Evolutionary conservation across 345 rosid genomes (phyloP), one percentile per base, ranked within the genome.

Genomic region (Corymbia maculata): DNA sequence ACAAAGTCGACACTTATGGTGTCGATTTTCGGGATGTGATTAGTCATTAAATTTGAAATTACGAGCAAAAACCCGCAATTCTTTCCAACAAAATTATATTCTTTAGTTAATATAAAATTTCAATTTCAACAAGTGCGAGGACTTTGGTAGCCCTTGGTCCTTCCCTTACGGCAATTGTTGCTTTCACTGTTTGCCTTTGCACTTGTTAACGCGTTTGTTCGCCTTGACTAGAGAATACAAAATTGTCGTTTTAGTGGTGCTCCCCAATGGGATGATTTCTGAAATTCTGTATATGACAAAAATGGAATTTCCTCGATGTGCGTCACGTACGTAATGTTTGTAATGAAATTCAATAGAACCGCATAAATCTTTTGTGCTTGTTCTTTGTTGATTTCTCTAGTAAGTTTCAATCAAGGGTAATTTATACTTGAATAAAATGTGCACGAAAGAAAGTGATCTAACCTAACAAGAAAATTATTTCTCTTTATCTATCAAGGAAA

Each of bases 311-410:
- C 0, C 21, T 55, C 1, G 8, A 2, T 55, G 61, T 5, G 2
- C 5, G 0, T 55, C 28, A 55, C 21, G 21, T 4, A 22, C 61
- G 1, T 22, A 55, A 1, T 0, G 28, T 55, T 11, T 22, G 2
- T 55, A 55, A 0, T 11, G 28, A 22, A 21, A 55, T 22, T 55
- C 61, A 55, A 55, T 24, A 8, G 2, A 55, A 55, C 61, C 26
- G 21, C 61, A 2, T 22, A 55, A 55, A 22, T 2, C 28, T 21
- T 55, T 55, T 55, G 12, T 55, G 8, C 0, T 55, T 4, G 24
- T 55, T 55, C 1, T 2, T 3, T 55, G 28, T 21, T 55, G 26
- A 55, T 55, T 24, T 55, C 12, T 55, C 24, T 55, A 26, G 61
- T 55, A 55, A 55, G 61, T 26, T 55, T 55, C 28, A 55, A 21